A percentile compares a stretch with the other conserved stretches of the same genome.
These are phyloP conservation scores for Ceriops zippeliana DNA, from an alignment of 345 rosid species.

Conservation along the genomic window DNA sequence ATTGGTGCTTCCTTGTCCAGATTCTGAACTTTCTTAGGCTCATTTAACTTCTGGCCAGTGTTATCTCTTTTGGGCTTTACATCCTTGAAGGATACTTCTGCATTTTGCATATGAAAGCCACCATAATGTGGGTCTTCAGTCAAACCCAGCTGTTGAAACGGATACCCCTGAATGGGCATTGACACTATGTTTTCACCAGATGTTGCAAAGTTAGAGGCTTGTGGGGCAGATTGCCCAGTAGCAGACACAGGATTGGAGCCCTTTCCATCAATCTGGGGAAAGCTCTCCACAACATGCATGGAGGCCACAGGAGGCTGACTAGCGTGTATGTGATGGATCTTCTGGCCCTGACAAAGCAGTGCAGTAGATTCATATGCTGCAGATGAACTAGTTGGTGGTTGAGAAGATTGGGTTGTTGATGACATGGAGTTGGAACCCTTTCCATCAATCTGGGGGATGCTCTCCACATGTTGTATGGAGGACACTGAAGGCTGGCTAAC, in stretches of 20 bases:
- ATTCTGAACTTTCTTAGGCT: slow-evolving; percentile 34
- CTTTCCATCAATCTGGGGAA: slow-evolving; percentile 34
- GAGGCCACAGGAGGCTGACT: slow-evolving; percentile 31
- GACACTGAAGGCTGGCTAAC: slow-evolving; percentile 30
- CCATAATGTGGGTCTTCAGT: slow-evolving; percentile 33
- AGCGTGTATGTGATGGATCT: slow-evolving; percentile 30
- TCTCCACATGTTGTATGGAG: slow-evolving; percentile 26
- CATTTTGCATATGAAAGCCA: slow-evolving; percentile 32
- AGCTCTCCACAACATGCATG: slow-evolving; percentile 21
- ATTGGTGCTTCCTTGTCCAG: slow-evolving; percentile 39
- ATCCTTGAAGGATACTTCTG: slow-evolving; percentile 35
- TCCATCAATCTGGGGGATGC: slow-evolving; percentile 32
- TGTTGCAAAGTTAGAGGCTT: slow-evolving; percentile 25
- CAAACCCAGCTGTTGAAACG: slow-evolving; percentile 33
- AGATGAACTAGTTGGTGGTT: slow-evolving; percentile 27
- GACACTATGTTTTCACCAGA: slow-evolving; percentile 35
- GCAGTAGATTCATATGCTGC: slow-evolving; percentile 33
- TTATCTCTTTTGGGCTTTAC: slow-evolving; percentile 38
- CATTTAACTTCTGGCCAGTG: slow-evolving; percentile 34
- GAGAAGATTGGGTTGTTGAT: slow-evolving; percentile 15
- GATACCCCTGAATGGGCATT: slow-evolving; percentile 34
- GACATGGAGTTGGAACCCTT: slow-evolving; percentile 30
- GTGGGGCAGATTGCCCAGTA: slow-evolving; percentile 28
- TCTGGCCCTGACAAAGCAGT: slow-evolving; percentile 34
- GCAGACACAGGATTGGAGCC: slow-evolving; percentile 27